phyloP scores from a whole-genome alignment of 78 protist genomes.

The Chrysochromulina tobinii region DNA sequence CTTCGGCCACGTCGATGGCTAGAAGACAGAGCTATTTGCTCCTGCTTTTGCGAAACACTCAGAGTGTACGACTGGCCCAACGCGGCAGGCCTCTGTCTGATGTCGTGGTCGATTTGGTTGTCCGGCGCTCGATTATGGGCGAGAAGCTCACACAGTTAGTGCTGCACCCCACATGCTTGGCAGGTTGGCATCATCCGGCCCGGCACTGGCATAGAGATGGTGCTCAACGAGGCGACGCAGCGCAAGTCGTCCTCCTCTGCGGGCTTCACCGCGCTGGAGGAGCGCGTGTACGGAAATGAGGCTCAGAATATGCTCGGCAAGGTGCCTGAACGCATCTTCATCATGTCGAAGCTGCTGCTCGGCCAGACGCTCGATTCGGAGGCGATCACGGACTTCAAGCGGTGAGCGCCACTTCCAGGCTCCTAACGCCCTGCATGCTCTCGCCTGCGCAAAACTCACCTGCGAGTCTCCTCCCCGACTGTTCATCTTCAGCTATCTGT shows the following conservation, averaged over 20 bases:
- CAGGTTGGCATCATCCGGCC: not conserved
- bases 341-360: not conserved
- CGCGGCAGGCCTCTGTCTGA: no score
- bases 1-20: no score
- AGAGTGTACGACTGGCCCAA: no score
- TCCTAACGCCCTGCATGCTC: no score
- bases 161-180: no score
- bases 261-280: not conserved
- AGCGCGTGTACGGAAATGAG: not conserved
- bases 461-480: not conserved
- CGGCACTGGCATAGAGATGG: not conserved
- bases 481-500: not conserved
- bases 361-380: not conserved
- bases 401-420: no score
- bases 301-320: not conserved
- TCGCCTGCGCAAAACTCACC: no score
- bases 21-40: no score
- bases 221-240: not conserved
- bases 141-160: no score
- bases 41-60: no score
- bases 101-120: no score
- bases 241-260: not conserved
- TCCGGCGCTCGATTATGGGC: no score
- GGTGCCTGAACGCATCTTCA: not conserved
- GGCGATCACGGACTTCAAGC: not conserved